Evolutionary conservation across 2,329 filamentous ascomycete genomes (phyloP).

Genomic region (Arachnomyces sp.): DNA sequence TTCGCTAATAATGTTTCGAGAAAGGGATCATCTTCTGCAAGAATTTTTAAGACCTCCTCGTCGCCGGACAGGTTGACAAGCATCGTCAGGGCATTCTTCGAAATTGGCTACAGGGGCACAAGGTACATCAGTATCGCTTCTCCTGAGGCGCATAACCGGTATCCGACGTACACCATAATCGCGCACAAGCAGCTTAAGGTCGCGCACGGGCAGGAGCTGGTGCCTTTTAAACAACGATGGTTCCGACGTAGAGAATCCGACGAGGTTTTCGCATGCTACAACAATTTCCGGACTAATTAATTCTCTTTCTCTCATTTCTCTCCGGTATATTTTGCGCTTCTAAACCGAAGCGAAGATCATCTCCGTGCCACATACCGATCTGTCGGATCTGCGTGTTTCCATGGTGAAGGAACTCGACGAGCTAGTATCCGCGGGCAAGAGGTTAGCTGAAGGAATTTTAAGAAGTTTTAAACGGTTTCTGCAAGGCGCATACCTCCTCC

Average conservation of each 20-base stretch:
- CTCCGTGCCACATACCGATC: constrained; percentile 49
- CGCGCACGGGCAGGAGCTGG: constrained; percentile 68
- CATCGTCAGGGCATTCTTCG: constrained; percentile 77
- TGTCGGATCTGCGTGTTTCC: constrained; percentile 85
- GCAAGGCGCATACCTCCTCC: constrained; percentile 55
- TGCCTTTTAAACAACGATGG: constrained; percentile 77
- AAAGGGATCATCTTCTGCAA: constrained; percentile 75
- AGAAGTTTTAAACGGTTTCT: background rate
- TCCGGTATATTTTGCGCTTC: background rate
- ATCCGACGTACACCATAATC: constrained; percentile 64
- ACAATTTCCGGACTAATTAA: constrained; percentile 11
- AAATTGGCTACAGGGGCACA: constrained; percentile 57
- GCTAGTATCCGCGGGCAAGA: constrained; percentile 41
- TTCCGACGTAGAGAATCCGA: constrained; percentile 72
- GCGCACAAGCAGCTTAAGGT: constrained; percentile 77
- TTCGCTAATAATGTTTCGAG: constrained; percentile 64
- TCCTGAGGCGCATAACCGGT: background rate
- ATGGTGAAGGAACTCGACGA: constrained; percentile 88
- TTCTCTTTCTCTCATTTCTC: constrained; percentile 2
- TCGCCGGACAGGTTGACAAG: constrained; percentile 83
- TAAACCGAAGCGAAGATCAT: constrained; percentile 4
- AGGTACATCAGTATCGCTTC: constrained; percentile 1
- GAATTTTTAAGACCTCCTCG: constrained; percentile 60
- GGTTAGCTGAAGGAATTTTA: background rate
- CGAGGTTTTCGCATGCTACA: constrained; percentile 72